Evolutionary conservation across 1,284 basidiomycete species (phyloP).

Genomic region (Pterula multifida): DNA sequence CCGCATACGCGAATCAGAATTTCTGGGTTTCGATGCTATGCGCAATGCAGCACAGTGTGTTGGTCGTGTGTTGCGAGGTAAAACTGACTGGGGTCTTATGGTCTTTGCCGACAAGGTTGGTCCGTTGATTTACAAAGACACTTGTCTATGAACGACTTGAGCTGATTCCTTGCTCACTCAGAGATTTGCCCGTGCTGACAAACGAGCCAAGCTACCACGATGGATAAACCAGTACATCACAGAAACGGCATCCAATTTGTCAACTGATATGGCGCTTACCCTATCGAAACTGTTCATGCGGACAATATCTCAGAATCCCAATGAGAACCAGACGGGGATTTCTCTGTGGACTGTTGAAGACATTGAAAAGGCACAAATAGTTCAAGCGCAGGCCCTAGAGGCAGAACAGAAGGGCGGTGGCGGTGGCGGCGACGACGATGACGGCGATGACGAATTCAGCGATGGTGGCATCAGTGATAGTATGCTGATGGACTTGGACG

Average conservation of each 20-base stretch:
- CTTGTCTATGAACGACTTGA: not conserved
- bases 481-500: conserved; percentile 49
- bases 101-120: conserved; percentile 95
- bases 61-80: conserved; percentile 92
- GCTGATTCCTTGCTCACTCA: conserved; percentile 21
- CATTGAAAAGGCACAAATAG: conserved; percentile 69
- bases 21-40: conserved; percentile 99
- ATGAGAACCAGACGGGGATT: conserved; percentile 89
- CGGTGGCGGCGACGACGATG: conserved; percentile 43
- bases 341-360: conserved; percentile 91
- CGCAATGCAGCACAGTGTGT: conserved; percentile 99
- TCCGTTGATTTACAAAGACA: conserved; percentile 5
- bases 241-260: conserved; percentile 92
- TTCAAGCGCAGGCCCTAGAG: conserved; percentile 48
- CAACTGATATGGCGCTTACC: conserved; percentile 96
- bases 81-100: conserved; percentile 99
- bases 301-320: conserved; percentile 93
- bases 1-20: conserved; percentile 96
- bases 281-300: conserved; percentile 96
- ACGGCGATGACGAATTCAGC: conserved; percentile 1
- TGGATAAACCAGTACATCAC: conserved; percentile 99
- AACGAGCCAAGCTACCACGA: conserved; percentile 91
- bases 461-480: conserved; percentile 65
- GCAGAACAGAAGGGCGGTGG: conserved; percentile 33
- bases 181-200: conserved; percentile 96